A percentile compares a stretch with the other conserved stretches of the same genome.
These are phyloP conservation scores for Kregervanrija pseudodelftensis DNA, from an alignment of 805 yeast genomes.

Conservation along the genomic window DNA sequence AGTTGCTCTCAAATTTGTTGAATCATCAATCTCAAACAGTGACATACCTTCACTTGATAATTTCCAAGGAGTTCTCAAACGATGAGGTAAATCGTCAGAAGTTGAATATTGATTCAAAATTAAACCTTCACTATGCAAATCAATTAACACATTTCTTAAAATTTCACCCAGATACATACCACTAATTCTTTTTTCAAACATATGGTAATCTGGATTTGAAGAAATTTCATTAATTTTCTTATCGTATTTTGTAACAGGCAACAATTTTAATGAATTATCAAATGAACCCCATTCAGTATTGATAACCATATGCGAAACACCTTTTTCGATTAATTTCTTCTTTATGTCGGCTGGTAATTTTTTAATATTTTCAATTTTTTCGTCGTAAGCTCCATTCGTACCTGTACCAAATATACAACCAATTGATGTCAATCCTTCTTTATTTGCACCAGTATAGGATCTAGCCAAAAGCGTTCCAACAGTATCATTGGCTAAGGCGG, in stretches of 20 bases:
- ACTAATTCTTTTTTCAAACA: constrained; percentile 86
- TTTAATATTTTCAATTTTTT: constrained; percentile 61
- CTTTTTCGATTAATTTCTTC: constrained; percentile 32
- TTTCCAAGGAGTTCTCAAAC: constrained; percentile 70
- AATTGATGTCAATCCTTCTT: constrained; percentile 67
- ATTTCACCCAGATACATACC: constrained; percentile 94
- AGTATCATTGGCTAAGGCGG: constrained; percentile 92
- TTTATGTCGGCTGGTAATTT: constrained; percentile 53
- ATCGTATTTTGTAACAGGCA: constrained; percentile 81
- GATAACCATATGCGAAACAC: constrained; percentile 69
- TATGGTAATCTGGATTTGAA: constrained; percentile 78
- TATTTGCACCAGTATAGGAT: constrained; percentile 62
- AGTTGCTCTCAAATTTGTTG: constrained; percentile 63
- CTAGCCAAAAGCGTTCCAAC: constrained; percentile 90
- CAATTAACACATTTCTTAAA: constrained; percentile 64
- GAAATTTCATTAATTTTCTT: constrained; percentile 60
- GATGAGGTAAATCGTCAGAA: constrained; percentile 44
- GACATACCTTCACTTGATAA: constrained; percentile 81
- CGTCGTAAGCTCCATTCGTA: constrained; percentile 92
- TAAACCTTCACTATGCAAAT: constrained; percentile 51
- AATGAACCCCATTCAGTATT: constrained; percentile 99
- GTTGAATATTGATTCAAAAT: constrained; percentile 48
- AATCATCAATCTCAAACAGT: constrained; percentile 76
- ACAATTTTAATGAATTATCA: constrained; percentile 68
- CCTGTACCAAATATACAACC: constrained; percentile 98